These are phyloP conservation scores for Flaveria floridana DNA, from an alignment of 140 eudicot genomes.

Conservation along the genomic window DNA sequence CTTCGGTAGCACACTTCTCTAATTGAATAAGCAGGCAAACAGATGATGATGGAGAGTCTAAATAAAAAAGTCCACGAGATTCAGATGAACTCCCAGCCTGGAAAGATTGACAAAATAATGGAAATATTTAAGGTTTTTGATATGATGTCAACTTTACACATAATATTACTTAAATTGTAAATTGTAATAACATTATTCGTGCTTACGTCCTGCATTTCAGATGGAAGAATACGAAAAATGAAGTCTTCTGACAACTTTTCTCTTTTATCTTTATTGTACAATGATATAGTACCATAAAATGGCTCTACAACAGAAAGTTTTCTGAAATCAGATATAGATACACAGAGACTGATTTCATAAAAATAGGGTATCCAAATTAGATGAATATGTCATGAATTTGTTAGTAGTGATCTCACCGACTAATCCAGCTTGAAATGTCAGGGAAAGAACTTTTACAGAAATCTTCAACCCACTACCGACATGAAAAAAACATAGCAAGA, in stretches of 20 bases:
- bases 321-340: constrained; percentile 22
- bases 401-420: constrained; percentile 62
- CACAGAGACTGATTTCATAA: constrained; percentile 21
- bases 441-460: constrained; percentile 89
- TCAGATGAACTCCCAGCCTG: constrained; percentile 79
- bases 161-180: neutral
- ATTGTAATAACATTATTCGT: neutral
- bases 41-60: constrained; percentile 96
- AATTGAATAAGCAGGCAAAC: constrained; percentile 86
- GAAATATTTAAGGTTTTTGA: constrained; percentile 10
- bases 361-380: constrained; percentile 9
- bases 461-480: constrained; percentile 78
- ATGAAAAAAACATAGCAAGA: constrained; percentile 20
- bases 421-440: constrained; percentile 91
- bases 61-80: constrained; percentile 77
- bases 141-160: neutral
- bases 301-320: constrained; percentile 66
- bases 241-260: constrained; percentile 96
- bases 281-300: constrained; percentile 86
- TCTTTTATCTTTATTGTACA: constrained; percentile 91
- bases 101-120: constrained; percentile 26
- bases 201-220: constrained; percentile 84
- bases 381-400: constrained; percentile 14
- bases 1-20: constrained; percentile 97
- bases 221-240: constrained; percentile 65